Base-by-base conservation (phyloP, 2,329 filamentous ascomycete genomes). In the Passalora sequoiae region DNA sequence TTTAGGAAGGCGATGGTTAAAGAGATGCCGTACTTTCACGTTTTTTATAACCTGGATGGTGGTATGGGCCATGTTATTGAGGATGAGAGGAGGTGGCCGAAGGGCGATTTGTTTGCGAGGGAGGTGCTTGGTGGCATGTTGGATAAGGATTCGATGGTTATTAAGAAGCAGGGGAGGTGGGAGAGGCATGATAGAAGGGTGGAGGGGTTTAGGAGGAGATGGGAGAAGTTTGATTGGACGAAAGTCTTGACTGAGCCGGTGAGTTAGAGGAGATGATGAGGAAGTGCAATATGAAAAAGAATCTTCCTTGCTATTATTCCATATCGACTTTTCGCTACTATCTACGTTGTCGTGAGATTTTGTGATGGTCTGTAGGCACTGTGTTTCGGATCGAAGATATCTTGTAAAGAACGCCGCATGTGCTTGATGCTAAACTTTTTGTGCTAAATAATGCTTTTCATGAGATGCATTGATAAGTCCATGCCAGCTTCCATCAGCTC, bases 21-120 rank as follows among this genome's bases (percentile, higher is more conserved):
- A 69, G 91, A 98, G 70, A 91, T 94, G 86, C 91, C 94, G 0
- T 98, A 98, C 65, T 98, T 98, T 60, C 92, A 98, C 64, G 91
- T 83, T 15, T 98, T 91, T 89, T 97, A 97, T 62, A 79, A 81
- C 40, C 71, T 98, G 1, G 89, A 98, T 61, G 92, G 92, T 2
- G 92, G 92, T 0, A 68, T 98, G 53, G 92, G 88, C 0, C 92
- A 98, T 64, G 74, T 98, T 6, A 86, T 98, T 0, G 92, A 98
- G 67, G 86, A 98, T 56, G 72, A 81, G 20, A 76, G 80, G 37
- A 74, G 81, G 38, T 98, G 92, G 92, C 94, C 94, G 0, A 79
- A 77, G 57, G 91, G 91, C 0, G 92, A 98, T 66, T 65, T 96
- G 13, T 98, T 98, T 63, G 92, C 92, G 2, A 74, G 92, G 42